Percentiles rank a stretch among this genome's conserved stretches.
Evolutionary conservation across 305 asterid genomes (phyloP).

Genomic region (Fraxinus baroniana): DNA sequence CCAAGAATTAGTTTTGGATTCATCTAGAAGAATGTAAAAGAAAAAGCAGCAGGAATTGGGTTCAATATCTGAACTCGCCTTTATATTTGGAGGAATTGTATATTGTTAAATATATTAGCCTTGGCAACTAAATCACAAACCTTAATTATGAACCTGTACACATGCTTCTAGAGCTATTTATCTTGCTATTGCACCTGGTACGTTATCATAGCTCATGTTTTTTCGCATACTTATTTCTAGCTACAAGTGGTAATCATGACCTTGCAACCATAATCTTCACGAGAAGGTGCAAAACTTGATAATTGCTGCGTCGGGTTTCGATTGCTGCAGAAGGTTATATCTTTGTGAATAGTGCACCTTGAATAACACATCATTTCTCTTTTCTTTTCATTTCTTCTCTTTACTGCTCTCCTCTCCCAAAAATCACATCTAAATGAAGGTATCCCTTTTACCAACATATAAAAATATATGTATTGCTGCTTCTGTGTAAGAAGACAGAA

Average conservation of each 20-base stretch:
- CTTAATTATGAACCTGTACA: not conserved
- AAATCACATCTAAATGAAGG: not conserved
- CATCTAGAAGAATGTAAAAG: not conserved
- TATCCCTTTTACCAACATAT: not conserved
- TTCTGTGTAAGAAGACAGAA: not conserved
- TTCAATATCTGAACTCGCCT: not conserved
- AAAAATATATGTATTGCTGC: not conserved
- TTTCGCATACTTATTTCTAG: not conserved
- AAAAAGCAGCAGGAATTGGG: not conserved
- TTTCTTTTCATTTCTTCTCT: not conserved
- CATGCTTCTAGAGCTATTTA: not conserved
- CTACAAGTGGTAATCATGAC: not conserved
- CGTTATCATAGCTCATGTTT: not conserved
- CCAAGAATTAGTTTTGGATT: constrained; percentile 12
- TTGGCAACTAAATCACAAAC: not conserved
- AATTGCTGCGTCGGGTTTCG: not conserved
- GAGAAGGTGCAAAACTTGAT: not conserved
- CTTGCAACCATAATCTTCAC: not conserved
- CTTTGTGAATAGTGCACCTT: constrained; percentile 9
- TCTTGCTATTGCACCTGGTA: not conserved
- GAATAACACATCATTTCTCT: not conserved
- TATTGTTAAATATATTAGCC: not conserved
- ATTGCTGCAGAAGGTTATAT: not conserved
- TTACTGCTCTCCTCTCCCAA: not conserved
- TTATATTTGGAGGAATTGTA: not conserved